Percentiles rank a stretch among this genome's conserved stretches.
Conservation (phyloP, 2,329 filamentous ascomycete species). For the Geosmithia putterillii region DNA sequence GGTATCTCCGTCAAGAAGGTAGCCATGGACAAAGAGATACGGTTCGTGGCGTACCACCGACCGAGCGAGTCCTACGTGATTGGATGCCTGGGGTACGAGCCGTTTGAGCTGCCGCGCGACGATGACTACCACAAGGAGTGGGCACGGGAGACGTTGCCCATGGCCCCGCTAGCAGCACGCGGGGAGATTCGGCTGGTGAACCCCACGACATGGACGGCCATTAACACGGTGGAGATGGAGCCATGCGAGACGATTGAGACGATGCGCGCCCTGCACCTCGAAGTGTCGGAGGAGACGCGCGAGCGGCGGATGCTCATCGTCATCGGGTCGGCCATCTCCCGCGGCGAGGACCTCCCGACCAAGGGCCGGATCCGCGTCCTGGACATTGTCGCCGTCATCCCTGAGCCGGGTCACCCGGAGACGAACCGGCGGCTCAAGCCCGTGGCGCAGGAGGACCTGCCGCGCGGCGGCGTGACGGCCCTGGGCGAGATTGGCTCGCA, state of each 20-base stretch:
- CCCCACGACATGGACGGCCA: slow-evolving; percentile 62
- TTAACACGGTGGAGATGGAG: slow-evolving; percentile 66
- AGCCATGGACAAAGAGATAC: slow-evolving; percentile 55
- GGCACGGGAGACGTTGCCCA: slow-evolving; percentile 53
- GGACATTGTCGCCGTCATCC: slow-evolving; percentile 83
- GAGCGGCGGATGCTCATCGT: slow-evolving; percentile 72
- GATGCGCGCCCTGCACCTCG: slow-evolving; percentile 72
- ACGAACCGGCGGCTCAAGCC: slow-evolving; percentile 78
- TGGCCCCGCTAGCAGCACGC: slow-evolving; percentile 57
- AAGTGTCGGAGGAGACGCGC: slow-evolving; percentile 83
- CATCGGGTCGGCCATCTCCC: slow-evolving; percentile 75
- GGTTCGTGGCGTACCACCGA: slow-evolving; percentile 64
- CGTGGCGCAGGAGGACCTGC: slow-evolving; percentile 78
- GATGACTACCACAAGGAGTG: slow-evolving; percentile 76
- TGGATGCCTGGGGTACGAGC: slow-evolving; percentile 53
- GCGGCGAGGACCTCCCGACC: slow-evolving; percentile 81
- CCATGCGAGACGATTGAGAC: slow-evolving; percentile 67
- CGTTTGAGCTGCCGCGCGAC: slow-evolving; percentile 77
- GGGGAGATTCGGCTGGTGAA: slow-evolving; percentile 70
- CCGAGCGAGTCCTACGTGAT: slow-evolving; percentile 65
- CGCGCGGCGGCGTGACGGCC: slow-evolving; percentile 82
- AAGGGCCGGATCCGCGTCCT: slow-evolving; percentile 82
- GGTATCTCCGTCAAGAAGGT: slow-evolving; percentile 67
- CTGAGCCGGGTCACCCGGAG: slow-evolving; percentile 73
- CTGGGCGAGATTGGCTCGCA: slow-evolving; percentile 76